Conservation (phyloP, 2,329 filamentous ascomycete species). For the Verticillium tricorpus region DNA sequence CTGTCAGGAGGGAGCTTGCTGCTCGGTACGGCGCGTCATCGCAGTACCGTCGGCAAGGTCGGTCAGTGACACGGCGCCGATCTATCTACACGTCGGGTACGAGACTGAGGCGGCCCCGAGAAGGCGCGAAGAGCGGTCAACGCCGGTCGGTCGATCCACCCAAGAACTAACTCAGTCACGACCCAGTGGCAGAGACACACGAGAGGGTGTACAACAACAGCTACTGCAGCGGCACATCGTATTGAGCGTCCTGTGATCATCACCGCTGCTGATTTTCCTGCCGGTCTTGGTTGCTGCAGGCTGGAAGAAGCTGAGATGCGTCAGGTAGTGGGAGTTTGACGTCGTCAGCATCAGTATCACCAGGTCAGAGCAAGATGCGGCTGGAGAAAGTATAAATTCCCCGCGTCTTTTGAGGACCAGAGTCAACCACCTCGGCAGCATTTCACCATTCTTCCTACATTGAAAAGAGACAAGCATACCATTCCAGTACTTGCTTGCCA, state of each 20-base stretch:
- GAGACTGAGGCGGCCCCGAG: not conserved
- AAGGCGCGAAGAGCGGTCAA: not conserved
- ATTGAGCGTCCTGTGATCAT: not conserved
- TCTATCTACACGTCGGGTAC: not conserved
- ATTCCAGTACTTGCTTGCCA: not conserved
- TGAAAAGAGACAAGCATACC: not conserved
- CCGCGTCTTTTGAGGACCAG: not conserved
- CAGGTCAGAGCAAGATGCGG: not conserved
- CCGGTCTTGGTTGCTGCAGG: not conserved
- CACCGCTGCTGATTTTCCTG: not conserved
- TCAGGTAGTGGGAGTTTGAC: not conserved
- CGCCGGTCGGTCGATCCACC: not conserved
- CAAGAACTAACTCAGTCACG: not conserved
- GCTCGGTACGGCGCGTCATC: too few species aligned
- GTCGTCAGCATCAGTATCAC: not conserved
- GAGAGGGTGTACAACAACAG: not conserved
- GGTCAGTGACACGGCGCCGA: too few species aligned
- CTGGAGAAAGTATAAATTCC: conserved; percentile 1
- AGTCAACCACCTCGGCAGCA: not conserved
- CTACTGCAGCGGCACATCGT: not conserved
- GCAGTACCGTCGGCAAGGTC: too few species aligned
- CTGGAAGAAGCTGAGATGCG: not conserved
- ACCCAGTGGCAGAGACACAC: not conserved
- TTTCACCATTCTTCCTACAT: not conserved
- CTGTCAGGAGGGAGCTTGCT: too few species aligned